A percentile compares a stretch with the other conserved stretches of the same genome.
phyloP scores from a whole-genome alignment of 2,329 filamentous ascomycete species.

The Penicillium glabrum region DNA sequence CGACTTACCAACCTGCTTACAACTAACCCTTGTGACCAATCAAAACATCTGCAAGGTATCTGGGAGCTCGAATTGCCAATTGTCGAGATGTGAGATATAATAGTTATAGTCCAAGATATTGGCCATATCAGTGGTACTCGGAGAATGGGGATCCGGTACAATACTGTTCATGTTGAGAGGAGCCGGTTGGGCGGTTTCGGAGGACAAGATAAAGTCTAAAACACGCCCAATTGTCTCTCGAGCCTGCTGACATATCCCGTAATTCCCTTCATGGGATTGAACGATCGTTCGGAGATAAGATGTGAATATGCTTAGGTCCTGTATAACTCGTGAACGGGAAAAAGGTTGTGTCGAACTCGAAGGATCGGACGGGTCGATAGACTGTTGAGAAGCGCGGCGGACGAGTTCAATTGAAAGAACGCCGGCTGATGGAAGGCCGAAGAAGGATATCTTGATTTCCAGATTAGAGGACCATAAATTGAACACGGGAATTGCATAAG shows the following conservation, averaged over 20 bases:
- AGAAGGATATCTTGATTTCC: constrained; percentile 5
- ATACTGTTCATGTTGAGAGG: not conserved
- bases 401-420: constrained; percentile 28
- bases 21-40: not conserved
- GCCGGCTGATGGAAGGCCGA: constrained; percentile 24
- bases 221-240: constrained; percentile 14
- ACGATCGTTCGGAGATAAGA: constrained; percentile 20
- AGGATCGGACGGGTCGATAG: not conserved
- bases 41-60: not conserved
- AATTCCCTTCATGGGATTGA: constrained; percentile 19
- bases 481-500: not conserved
- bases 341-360: constrained; percentile 1
- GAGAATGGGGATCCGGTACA: not conserved
- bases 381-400: constrained; percentile 4
- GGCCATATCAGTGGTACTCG: not conserved
- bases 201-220: constrained; percentile 9
- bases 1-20: too few species aligned
- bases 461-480: not conserved
- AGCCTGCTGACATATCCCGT: constrained; percentile 20
- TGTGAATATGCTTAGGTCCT: constrained; percentile 24
- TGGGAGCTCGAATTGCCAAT: constrained; percentile 4
- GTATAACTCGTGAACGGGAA: constrained; percentile 23
- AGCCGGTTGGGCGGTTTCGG: not conserved
- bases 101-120: constrained; percentile 1
- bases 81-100: constrained; percentile 2